Evolutionary conservation across 2,329 filamentous ascomycete species (phyloP).

Genomic region (Colletotrichum sp.): DNA sequence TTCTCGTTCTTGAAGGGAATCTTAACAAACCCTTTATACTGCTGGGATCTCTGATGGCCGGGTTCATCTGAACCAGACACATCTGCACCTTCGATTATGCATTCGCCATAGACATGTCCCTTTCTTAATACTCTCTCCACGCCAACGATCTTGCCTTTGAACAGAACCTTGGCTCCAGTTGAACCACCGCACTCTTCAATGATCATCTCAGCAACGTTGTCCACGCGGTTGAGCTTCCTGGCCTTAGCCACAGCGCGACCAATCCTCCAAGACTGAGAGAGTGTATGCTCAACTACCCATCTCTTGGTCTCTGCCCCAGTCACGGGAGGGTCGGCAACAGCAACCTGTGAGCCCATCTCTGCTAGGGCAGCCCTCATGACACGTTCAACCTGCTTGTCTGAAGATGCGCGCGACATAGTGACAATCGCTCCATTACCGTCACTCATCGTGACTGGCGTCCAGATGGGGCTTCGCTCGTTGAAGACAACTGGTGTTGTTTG

Average conservation of each 20-base stretch:
- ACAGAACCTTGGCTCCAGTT: slow-evolving; percentile 58
- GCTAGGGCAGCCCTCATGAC: slow-evolving; percentile 56
- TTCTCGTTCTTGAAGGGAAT: slow-evolving; percentile 78
- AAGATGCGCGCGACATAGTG: slow-evolving; percentile 52
- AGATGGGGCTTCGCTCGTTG: slow-evolving; percentile 42
- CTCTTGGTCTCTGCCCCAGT: slow-evolving; percentile 53
- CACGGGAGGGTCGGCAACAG: slow-evolving; percentile 52
- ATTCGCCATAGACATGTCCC: slow-evolving; percentile 65
- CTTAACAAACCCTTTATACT: slow-evolving; percentile 55
- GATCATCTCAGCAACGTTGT: slow-evolving; percentile 61
- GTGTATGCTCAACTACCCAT: slow-evolving; percentile 57
- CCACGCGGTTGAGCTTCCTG: slow-evolving; percentile 51
- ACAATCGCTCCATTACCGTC: slow-evolving; percentile 59
- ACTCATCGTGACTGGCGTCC: slow-evolving; percentile 13
- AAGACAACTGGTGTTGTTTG: slow-evolving; percentile 61
- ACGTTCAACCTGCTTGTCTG: slow-evolving; percentile 52
- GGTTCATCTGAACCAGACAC: slow-evolving; percentile 29
- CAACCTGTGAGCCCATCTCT: slow-evolving; percentile 60
- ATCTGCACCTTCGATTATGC: slow-evolving; percentile 57
- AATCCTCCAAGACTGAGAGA: slow-evolving; percentile 63
- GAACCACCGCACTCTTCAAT: slow-evolving; percentile 62
- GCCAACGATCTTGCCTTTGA: slow-evolving; percentile 66
- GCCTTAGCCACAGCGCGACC: slow-evolving; percentile 63
- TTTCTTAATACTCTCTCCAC: slow-evolving; percentile 61
- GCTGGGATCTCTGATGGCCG: slow-evolving; percentile 1